Evolutionary conservation across 768 basidiomycete species (phyloP).

Genomic region (Xanthoconium stramineum): DNA sequence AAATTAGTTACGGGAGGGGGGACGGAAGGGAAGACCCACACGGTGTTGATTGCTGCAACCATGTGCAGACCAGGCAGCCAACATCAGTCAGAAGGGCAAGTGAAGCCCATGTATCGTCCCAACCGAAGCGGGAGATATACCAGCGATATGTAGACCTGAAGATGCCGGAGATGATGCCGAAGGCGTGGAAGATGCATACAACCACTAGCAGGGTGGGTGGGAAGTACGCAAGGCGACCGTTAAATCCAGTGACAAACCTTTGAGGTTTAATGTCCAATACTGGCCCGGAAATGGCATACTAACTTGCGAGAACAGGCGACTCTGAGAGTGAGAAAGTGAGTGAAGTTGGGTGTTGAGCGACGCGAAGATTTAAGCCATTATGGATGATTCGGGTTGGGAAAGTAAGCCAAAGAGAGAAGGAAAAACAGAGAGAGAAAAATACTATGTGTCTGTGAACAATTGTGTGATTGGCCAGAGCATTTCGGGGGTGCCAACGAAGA

Average conservation of each 20-base stretch:
- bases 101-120: slow-evolving; percentile 17
- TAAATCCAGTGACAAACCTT: slow-evolving; percentile 7
- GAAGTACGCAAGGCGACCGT: background rate
- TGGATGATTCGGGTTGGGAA: background rate
- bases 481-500: background rate
- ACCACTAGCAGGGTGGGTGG: background rate
- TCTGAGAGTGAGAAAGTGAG: background rate
- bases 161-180: slow-evolving; percentile 11
- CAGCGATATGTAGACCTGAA: slow-evolving; percentile 15
- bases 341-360: background rate
- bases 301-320: background rate
- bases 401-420: background rate
- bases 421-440: background rate
- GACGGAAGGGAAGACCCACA: background rate
- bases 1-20: background rate
- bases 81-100: slow-evolving; percentile 16
- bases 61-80: slow-evolving; percentile 2
- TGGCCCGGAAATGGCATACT: slow-evolving; percentile 18
- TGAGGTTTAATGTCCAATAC: slow-evolving; percentile 11
- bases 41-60: slow-evolving; percentile 2
- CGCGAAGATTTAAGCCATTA: background rate
- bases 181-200: slow-evolving; percentile 4
- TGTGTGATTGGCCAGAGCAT: background rate
- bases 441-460: background rate
- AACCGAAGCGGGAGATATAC: slow-evolving; percentile 15